Conservation (phyloP, 306 rosid species). For the Hippophae gyantsensis region DNA sequence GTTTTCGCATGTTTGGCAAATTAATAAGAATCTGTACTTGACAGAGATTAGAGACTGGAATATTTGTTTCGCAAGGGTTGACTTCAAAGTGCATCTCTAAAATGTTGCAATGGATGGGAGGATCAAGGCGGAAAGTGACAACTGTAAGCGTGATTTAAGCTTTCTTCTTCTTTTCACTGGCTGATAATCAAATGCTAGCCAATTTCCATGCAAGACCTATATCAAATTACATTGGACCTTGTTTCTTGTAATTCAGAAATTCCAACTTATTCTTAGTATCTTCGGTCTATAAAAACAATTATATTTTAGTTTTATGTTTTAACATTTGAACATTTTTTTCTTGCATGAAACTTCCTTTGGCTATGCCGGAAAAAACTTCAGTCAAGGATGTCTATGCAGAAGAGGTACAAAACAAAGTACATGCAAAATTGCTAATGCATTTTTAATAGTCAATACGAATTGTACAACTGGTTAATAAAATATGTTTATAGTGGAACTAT, state of each 20-base stretch:
- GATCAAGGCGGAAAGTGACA: slow-evolving; percentile 72
- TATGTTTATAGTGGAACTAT: too few species aligned
- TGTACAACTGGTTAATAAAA: too few species aligned
- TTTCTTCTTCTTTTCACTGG: neutral
- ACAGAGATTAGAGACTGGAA: too few species aligned
- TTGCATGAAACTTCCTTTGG: slow-evolving; percentile 30
- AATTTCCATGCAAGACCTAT: neutral
- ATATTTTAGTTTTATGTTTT: slow-evolving; percentile 20
- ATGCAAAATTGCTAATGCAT: too few species aligned
- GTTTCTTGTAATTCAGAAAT: slow-evolving; percentile 1
- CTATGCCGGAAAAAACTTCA: slow-evolving; percentile 31
- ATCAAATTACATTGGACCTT: neutral
- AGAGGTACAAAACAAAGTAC: too few species aligned
- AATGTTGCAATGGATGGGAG: slow-evolving; percentile 99
- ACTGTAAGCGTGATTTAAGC: slow-evolving; percentile 41
- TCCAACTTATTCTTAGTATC: slow-evolving; percentile 7
- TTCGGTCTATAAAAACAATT: neutral
- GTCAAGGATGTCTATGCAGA: slow-evolving; percentile 68
- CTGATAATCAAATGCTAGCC: neutral
- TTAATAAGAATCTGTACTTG: too few species aligned
- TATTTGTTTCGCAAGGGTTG: too few species aligned
- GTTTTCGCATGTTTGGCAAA: too few species aligned
- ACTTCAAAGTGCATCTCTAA: slow-evolving; percentile 4
- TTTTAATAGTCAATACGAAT: too few species aligned
- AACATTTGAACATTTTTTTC: slow-evolving; percentile 25